Percentiles rank a stretch among this genome's conserved stretches.
phyloP scores from a whole-genome alignment of 2,329 filamentous ascomycete species.

The Corinectria fuckeliana region DNA sequence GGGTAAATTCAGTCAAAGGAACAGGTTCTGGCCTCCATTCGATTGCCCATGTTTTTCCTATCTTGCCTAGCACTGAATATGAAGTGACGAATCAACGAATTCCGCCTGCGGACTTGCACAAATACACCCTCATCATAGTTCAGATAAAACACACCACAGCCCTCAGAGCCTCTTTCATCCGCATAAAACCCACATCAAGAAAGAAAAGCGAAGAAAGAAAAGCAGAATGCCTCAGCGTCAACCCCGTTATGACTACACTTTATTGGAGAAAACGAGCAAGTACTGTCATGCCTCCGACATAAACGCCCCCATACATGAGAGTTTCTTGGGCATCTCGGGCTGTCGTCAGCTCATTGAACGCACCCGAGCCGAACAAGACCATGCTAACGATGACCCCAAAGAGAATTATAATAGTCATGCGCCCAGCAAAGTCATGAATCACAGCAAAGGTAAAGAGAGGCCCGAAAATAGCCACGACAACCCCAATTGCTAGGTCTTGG shows the following conservation, averaged over 20 bases:
- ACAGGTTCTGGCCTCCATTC: too few species aligned
- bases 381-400: slow-evolving; percentile 54
- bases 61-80: too few species aligned
- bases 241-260: neutral
- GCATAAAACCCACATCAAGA: neutral
- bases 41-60: too few species aligned
- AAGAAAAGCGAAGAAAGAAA: too few species aligned
- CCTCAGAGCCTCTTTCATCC: neutral
- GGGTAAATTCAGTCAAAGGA: too few species aligned
- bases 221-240: too few species aligned
- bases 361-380: slow-evolving; percentile 38
- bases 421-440: slow-evolving; percentile 61
- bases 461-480: slow-evolving; percentile 52
- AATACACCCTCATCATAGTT: too few species aligned
- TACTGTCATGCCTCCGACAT: slow-evolving; percentile 46
- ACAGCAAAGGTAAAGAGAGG: slow-evolving; percentile 65
- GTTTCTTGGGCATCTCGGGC: slow-evolving; percentile 28
- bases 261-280: slow-evolving; percentile 30
- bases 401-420: slow-evolving; percentile 63
- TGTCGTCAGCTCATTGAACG: slow-evolving; percentile 22
- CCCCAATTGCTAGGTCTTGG: slow-evolving; percentile 24
- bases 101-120: neutral
- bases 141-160: neutral
- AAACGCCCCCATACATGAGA: slow-evolving; percentile 41
- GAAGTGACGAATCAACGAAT: neutral